A percentile compares a stretch with the other conserved stretches of the same genome.
Evolutionary conservation across 176 grass and related monocot species (phyloP).

Genomic region (Zea luxurians): DNA sequence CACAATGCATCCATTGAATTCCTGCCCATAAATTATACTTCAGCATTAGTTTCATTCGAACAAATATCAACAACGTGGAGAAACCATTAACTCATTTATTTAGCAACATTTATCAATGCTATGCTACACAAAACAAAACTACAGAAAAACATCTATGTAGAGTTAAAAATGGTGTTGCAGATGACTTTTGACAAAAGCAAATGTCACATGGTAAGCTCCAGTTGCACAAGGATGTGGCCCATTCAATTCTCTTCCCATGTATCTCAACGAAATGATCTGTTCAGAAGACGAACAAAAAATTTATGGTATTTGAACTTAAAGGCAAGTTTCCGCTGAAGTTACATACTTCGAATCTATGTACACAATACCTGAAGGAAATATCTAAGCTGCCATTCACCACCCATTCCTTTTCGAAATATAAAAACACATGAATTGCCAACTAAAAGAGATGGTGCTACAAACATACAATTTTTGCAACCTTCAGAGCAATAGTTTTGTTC

Average conservation of each 20-base stretch:
- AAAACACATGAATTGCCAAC: not conserved
- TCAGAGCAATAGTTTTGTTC: not conserved
- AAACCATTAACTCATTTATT: not conserved
- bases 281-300: slow-evolving; percentile 13
- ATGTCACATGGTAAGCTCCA: not conserved
- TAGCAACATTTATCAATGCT: not conserved
- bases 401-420: not conserved
- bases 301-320: not conserved
- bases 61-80: not conserved
- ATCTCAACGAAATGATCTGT: slow-evolving; percentile 20
- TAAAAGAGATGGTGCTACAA: not conserved
- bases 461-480: not conserved
- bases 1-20: not conserved
- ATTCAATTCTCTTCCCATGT: slow-evolving; percentile 16
- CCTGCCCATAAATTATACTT: not conserved
- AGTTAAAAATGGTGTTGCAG: not conserved
- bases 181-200: slow-evolving; percentile 16
- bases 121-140: not conserved
- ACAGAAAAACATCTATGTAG: not conserved
- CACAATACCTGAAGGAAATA: not conserved
- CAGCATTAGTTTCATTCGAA: slow-evolving; percentile 4
- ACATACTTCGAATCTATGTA: not conserved
- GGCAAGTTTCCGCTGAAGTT: slow-evolving; percentile 9
- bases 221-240: not conserved
- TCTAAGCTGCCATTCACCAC: slow-evolving; percentile 2